Evolutionary conservation across 345 rosid genomes (phyloP).

Genomic region (Erodium maritimum): DNA sequence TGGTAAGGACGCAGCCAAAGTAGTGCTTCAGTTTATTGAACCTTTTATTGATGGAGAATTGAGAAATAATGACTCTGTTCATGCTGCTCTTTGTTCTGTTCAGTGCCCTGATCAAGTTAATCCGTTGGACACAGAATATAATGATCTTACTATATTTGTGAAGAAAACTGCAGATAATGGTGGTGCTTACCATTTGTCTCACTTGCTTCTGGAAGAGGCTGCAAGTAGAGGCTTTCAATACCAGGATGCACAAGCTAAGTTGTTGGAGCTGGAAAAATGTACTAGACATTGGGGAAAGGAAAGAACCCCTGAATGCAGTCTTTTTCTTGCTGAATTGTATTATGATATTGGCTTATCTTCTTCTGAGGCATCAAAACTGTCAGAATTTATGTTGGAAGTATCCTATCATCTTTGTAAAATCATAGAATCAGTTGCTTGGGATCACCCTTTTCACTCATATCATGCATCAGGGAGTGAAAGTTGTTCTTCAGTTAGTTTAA

Average conservation of each 20-base stretch:
- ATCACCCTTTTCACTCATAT: slow-evolving; percentile 30
- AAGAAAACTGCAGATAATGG: slow-evolving; percentile 52
- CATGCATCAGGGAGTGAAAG: slow-evolving; percentile 21
- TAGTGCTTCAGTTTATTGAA: slow-evolving; percentile 58
- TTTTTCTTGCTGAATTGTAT: slow-evolving; percentile 85
- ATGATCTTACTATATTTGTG: slow-evolving; percentile 43
- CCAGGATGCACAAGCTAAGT: slow-evolving; percentile 44
- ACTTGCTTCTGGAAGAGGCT: slow-evolving; percentile 72
- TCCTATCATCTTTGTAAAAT: slow-evolving; percentile 86
- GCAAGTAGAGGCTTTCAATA: slow-evolving; percentile 31
- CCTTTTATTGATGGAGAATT: slow-evolving; percentile 39
- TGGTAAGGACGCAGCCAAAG: slow-evolving; percentile 50
- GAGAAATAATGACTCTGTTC: slow-evolving; percentile 23
- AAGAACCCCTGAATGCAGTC: slow-evolving; percentile 75
- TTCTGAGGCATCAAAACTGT: slow-evolving; percentile 31
- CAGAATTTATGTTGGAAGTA: slow-evolving; percentile 53
- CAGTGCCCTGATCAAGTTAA: slow-evolving; percentile 25
- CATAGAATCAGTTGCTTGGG: slow-evolving; percentile 75
- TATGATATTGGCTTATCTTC: slow-evolving; percentile 55
- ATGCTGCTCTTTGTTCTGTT: slow-evolving; percentile 22
- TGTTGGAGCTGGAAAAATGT: slow-evolving; percentile 74
- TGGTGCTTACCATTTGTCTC: slow-evolving; percentile 85
- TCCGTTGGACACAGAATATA: slow-evolving; percentile 33
- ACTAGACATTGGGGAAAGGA: slow-evolving; percentile 77
- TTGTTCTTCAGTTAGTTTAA: slow-evolving; percentile 21